These are phyloP conservation scores for Aspergillus carlsbadensis DNA, from an alignment of 495 filamentous ascomycete species.

Conservation along the genomic window DNA sequence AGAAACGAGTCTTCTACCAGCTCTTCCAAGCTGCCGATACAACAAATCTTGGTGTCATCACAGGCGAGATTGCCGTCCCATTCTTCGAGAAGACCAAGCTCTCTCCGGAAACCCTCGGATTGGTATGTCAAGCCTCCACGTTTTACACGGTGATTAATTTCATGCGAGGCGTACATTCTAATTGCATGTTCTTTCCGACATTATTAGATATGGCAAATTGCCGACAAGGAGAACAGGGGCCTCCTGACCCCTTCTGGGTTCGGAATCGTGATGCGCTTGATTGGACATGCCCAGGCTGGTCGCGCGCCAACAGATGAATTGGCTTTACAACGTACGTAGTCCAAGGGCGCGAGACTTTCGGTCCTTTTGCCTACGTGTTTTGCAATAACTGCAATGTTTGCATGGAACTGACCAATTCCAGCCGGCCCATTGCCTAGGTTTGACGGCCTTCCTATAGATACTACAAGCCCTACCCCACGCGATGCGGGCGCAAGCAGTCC, in stretches of 20 bases:
- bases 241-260: slow-evolving; percentile 90
- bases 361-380: neutral
- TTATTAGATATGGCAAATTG: slow-evolving; percentile 94
- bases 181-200: neutral
- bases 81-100: slow-evolving; percentile 97
- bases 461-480: slow-evolving; percentile 37
- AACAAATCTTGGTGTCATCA: slow-evolving; percentile 88
- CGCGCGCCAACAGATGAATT: slow-evolving; percentile 77
- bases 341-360: neutral
- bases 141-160: neutral
- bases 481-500: slow-evolving; percentile 49
- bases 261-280: slow-evolving; percentile 85
- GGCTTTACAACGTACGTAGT: slow-evolving; percentile 58
- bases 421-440: slow-evolving; percentile 91
- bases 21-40: slow-evolving; percentile 88
- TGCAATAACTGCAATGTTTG: slow-evolving; percentile 10
- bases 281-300: slow-evolving; percentile 90
- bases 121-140: slow-evolving; percentile 55
- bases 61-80: slow-evolving; percentile 91
- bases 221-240: slow-evolving; percentile 93
- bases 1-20: slow-evolving; percentile 89
- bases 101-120: slow-evolving; percentile 78
- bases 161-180: slow-evolving; percentile 5
- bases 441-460: slow-evolving; percentile 61
- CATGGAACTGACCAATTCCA: slow-evolving; percentile 30